Base-by-base conservation (phyloP, 2,329 filamentous ascomycete genomes). In the Clathrospora elynae region DNA sequence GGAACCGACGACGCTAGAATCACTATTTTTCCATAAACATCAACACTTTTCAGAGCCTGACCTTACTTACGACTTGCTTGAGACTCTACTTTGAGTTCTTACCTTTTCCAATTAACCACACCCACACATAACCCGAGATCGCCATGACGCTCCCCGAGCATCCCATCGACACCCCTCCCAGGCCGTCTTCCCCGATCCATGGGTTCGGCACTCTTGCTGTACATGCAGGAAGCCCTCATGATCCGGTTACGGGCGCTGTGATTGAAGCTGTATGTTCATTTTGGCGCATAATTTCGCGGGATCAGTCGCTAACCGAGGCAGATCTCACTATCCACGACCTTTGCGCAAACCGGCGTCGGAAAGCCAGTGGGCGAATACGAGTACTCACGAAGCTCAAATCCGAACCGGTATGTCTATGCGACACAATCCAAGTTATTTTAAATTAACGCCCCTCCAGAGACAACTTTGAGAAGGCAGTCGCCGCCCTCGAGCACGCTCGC, bases 301-400 rank as follows among this genome's bases (percentile, higher is more conserved):
- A 6, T 12, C 26, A 28, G 33, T 25, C 23, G 25, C 49, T 59
- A 31, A 59, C 46, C 22, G 37, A 32, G 22, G 20, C 53, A 83
- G 78, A 96, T 99, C 71, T 96, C 92, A 7, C 83, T 99, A 16
- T 96, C 91, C 16, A 97, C 93, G 11, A 99, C 93, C 5, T 99
- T 92, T 67, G 90, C 88, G n/a, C 93, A 99, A 76, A 85, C 84
- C 10, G 82, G 84, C 9, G 90, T 96, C 14, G 93, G 92, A 53
- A 83, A 87, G 71, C 93, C 93, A 1, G 78, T 97, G 19, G 93
- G 93, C 64, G 76, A 78, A 51, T 96, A 91, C 75, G 93, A 99
- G 74, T 99, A 99, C 78, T 90, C 87, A 39, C 84, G 93, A 51
- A 95, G 88, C 65, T 84, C 88, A 51, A 99, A 99, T 73, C 93